Base-by-base conservation (phyloP, 768 basidiomycete genomes). In the Tylopilus rubrobrunneus region DNA sequence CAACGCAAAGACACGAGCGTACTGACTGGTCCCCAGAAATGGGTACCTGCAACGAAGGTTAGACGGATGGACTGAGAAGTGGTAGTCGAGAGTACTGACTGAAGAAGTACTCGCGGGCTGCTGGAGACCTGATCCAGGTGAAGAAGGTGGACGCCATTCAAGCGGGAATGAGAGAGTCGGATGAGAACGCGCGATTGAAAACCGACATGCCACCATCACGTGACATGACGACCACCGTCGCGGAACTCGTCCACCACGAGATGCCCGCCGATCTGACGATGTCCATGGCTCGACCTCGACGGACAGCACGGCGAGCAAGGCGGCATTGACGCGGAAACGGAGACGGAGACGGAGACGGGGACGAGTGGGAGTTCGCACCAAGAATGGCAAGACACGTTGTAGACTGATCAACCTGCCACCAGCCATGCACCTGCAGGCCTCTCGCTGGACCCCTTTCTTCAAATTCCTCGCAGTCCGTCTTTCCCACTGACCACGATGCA, bases 11-110 rank as follows among this genome's bases (percentile, higher is more conserved):
- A 29, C 15, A 46, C 4, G 53, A 53, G 55, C 31, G 41, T 62
- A 84, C 90, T 69, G 57, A 96, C 94, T 56, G 94, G 94, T 62
- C 94, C 94, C 94, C 94, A 97, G 77, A 97, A 97, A 73, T 97
- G 94, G 58, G 94, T 97, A 67, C 93, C 93, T 96, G 53, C 31
- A 2, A 51, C 45, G 55, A 28, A 51, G 27, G 58, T 68, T n/a
- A 67, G 62, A 54, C 36, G n/a, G 21, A n/a, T 53, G 55, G 50
- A 48, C 19, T 12, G 25, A 52, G 29, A 6, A 7, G 39, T 59
- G 37, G 21, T 47, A 27, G 34, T 23, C 33, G 6, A 6, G n/a
- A 21, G 28, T 25, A 77, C 93, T 58, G 57, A 92, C 95, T 97
- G 76, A 97, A 89, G 76, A 98, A 96, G 73, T 98, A 98, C 62